Base-by-base conservation (phyloP, 441 rosid species). In the Geranium incanum region DNA sequence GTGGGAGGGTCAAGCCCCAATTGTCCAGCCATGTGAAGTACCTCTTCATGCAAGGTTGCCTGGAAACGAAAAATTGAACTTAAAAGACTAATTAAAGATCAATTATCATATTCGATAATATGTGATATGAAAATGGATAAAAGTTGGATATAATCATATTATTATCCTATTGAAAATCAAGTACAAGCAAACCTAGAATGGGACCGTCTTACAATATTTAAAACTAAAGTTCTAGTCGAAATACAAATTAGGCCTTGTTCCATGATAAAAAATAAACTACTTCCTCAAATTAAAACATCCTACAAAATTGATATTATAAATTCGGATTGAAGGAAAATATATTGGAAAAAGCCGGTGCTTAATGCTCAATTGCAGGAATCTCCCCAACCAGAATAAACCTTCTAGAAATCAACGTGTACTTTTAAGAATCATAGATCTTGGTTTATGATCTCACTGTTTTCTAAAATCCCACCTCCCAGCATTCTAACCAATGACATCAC, bases 1-100 rank as follows among this genome's bases (percentile, higher is more conserved):
- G 91, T 87, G 52, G 98, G 89, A 75, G 98, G 98, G 77, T 88
- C 89, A 69, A 95, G 93, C 36, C 98, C 98, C 84, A 92, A 78
- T 74, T 95, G 99, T 50, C 99, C 97, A 78, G 99, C 98, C 98
- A 92, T 95, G 85, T 88, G 81, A 64, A 95, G 90, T 64, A 90
- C 75, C 79, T 85, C 84, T 81, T 85, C 84, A 73, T 88, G 96
- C 85, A 90, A 87, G 71, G 98, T 90, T 13, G 99, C 98, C 99
- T 95, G 80, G 16, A 72, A 76, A 70, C 9, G 68, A 75, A 74
- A 52, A 12, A 67, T 3, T 6, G 45, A 74, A 41, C 45, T 45
- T 73, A 21, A 68, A 74, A 52, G 65, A 36, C n/a, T 0, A 9
- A 65, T 74, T 9, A 68, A 7, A 65, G 18, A 1, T 21, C n/a